These are phyloP conservation scores for Nicotiana undulata DNA, from an alignment of 257 asterid species.

Conservation along the genomic window DNA sequence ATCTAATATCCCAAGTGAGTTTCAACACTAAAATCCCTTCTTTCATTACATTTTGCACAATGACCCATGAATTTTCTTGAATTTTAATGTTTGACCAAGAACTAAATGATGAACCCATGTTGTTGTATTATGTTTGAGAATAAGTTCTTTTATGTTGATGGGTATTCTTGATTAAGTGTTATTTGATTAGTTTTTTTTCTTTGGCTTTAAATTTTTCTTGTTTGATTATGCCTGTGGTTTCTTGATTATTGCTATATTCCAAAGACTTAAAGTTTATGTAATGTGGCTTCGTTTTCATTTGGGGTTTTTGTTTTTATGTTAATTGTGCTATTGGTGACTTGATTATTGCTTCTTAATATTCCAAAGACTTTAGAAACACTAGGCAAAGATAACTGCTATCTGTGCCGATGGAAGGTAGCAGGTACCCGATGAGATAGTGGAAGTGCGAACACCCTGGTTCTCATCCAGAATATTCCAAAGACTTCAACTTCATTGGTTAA, in stretches of 20 bases:
- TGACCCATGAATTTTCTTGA: constrained; percentile 5
- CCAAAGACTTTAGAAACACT: no score
- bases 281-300: not conserved
- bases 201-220: not conserved
- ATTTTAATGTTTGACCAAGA: constrained; percentile 3
- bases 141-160: no score
- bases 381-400: no score
- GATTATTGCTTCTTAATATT: not conserved
- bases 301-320: not conserved
- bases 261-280: no score
- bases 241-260: not conserved
- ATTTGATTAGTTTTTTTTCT: not conserved
- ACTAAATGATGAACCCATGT: not conserved
- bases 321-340: not conserved
- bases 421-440: no score
- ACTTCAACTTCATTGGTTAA: no score
- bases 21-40: no score
- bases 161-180: not conserved
- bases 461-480: no score
- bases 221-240: not conserved
- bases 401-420: no score
- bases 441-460: no score
- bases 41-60: not conserved
- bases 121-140: not conserved
- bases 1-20: no score